Evolutionary conservation across 306 rosid species (phyloP).

Genomic region (Clitoria ternatea): DNA sequence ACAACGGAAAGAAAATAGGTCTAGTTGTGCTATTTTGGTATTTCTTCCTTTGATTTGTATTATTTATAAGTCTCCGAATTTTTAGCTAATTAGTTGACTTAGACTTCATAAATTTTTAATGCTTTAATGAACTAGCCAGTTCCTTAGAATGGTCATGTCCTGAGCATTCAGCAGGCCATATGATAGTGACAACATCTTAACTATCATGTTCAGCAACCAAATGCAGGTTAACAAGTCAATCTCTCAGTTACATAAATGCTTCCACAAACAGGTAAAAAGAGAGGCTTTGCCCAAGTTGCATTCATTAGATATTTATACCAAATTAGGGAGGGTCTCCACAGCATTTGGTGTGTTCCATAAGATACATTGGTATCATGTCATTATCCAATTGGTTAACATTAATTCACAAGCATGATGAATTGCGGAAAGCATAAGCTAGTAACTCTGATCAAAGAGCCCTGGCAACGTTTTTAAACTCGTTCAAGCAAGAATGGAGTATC

Average conservation of each 20-base stretch:
- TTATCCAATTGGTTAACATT: constrained; percentile 3
- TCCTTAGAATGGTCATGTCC: background rate
- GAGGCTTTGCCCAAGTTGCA: background rate
- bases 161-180: background rate
- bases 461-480: constrained; percentile 75
- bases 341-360: background rate
- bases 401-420: background rate
- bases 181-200: background rate
- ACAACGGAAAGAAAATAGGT: background rate
- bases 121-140: no score
- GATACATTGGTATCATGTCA: constrained; percentile 2
- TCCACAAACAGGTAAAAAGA: background rate
- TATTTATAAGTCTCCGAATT: no score
- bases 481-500: constrained; percentile 80
- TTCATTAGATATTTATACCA: background rate
- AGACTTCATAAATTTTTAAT: no score
- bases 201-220: background rate
- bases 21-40: no score
- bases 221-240: background rate
- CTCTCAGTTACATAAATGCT: background rate
- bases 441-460: constrained; percentile 48
- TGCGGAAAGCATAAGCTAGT: background rate
- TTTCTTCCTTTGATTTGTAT: no score
- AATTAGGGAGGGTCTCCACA: background rate
- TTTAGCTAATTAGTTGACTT: no score